A percentile compares a stretch with the other conserved stretches of the same genome.
These are phyloP conservation scores for Pythium coloratum DNA, from an alignment of 352 stramenopile genomes.

Conservation along the genomic window DNA sequence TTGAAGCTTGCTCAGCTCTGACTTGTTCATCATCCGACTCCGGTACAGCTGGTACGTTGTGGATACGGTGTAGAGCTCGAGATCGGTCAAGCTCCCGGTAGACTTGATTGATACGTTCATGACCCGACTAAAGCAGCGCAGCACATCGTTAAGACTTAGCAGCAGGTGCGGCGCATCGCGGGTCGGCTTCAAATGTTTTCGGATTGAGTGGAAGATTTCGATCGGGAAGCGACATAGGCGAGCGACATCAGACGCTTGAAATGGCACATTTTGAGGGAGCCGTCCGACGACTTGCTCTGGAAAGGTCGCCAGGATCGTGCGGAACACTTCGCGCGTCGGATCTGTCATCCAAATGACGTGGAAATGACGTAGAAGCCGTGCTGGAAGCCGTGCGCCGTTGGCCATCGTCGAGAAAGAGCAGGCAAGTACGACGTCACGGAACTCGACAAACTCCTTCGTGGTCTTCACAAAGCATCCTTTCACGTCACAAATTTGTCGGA, in stretches of 20 bases:
- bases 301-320: constrained; percentile 43
- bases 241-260: constrained; percentile 12
- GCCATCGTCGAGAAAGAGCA: constrained; percentile 49
- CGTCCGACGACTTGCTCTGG: constrained; percentile 35
- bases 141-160: constrained; percentile 43
- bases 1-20: constrained; percentile 24
- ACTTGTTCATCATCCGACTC: constrained; percentile 30
- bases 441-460: constrained; percentile 61
- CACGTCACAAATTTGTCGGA: constrained; percentile 61
- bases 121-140: constrained; percentile 48
- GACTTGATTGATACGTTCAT: constrained; percentile 40
- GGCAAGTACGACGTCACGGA: constrained; percentile 48
- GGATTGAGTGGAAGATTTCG: constrained; percentile 35
- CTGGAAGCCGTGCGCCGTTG: constrained; percentile 35
- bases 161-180: constrained; percentile 37
- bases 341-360: constrained; percentile 54
- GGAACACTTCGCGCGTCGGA: constrained; percentile 39
- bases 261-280: constrained; percentile 15
- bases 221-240: constrained; percentile 44
- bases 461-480: constrained; percentile 52
- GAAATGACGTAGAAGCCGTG: constrained; percentile 64
- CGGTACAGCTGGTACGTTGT: constrained; percentile 44
- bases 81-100: constrained; percentile 27
- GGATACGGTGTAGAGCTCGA: constrained; percentile 44
- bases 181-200: constrained; percentile 33